Evolutionary conservation across 1,139 yeast species (phyloP).

Genomic region (Kurtzmaniella quercitrusa): DNA sequence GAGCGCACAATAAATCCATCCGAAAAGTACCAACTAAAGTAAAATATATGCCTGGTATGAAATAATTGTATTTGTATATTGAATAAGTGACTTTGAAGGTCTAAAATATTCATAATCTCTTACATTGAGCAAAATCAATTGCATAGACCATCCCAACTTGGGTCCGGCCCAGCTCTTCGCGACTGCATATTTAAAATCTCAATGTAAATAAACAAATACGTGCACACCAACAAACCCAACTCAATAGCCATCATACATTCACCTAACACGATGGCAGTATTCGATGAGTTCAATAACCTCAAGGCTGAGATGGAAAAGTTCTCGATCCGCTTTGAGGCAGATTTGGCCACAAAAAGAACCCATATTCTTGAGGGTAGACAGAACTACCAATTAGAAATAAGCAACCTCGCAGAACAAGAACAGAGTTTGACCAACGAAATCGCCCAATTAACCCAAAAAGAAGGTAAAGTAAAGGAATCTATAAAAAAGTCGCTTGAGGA

Average conservation of each 20-base stretch:
- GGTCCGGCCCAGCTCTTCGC: too few relatives aligned
- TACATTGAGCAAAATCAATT: too few relatives aligned
- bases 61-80: too few relatives aligned
- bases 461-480: constrained; percentile 18
- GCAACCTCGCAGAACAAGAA: constrained; percentile 27
- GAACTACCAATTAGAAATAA: constrained; percentile 23
- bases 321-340: constrained; percentile 21
- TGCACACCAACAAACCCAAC: neutral
- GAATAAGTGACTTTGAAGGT: too few relatives aligned
- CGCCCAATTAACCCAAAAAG: constrained; percentile 15
- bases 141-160: too few relatives aligned
- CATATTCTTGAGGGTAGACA: constrained; percentile 27
- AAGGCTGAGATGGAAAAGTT: constrained; percentile 30
- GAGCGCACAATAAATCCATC: too few relatives aligned
- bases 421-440: constrained; percentile 22
- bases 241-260: constrained; percentile 2
- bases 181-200: neutral
- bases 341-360: constrained; percentile 23
- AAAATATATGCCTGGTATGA: too few relatives aligned
- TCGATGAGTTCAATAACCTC: constrained; percentile 25
- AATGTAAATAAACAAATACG: neutral
- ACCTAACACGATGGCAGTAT: constrained; percentile 4
- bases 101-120: too few relatives aligned
- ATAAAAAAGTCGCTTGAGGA: constrained; percentile 16
- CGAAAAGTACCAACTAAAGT: too few relatives aligned